Percentiles rank a stretch among this genome's conserved stretches.
Conservation (phyloP, 2,329 filamentous ascomycete genomes). For the Zelopaecilomyces penicillatus region DNA sequence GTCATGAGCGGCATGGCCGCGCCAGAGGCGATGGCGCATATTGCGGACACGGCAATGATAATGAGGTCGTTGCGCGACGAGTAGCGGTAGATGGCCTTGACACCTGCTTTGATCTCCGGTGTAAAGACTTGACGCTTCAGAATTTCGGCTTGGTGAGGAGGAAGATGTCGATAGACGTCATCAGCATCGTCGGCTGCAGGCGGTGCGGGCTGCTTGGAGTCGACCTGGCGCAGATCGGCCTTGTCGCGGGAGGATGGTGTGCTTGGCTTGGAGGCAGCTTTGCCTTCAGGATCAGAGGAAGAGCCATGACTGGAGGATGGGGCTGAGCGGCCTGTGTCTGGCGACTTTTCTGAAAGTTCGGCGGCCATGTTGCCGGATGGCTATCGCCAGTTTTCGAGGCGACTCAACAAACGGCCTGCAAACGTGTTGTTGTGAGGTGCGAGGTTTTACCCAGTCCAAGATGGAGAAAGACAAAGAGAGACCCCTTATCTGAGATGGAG, state of each 20-base stretch:
- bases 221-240: conserved; percentile 4
- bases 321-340: neutral
- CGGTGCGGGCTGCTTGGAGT: conserved; percentile 4
- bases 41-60: conserved; percentile 51
- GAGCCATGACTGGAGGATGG: conserved; percentile 5
- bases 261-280: neutral
- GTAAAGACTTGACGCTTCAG: conserved; percentile 61
- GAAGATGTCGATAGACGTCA: conserved; percentile 54
- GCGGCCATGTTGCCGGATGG: neutral
- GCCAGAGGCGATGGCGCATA: conserved; percentile 63
- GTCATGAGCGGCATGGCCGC: conserved; percentile 75
- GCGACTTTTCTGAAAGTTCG: neutral
- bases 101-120: conserved; percentile 53
- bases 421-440: too few relatives aligned
- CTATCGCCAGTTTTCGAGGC: too few relatives aligned
- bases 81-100: conserved; percentile 61
- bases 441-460: too few relatives aligned
- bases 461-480: too few relatives aligned
- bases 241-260: conserved; percentile 1
- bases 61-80: conserved; percentile 55
- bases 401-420: too few relatives aligned
- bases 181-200: conserved; percentile 30
- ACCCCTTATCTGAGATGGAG: too few relatives aligned
- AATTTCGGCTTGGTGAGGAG: conserved; percentile 56
- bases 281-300: conserved; percentile 5